Conservation (phyloP, 352 stramenopile species). For the Phytopythium chamaehyphon region DNA sequence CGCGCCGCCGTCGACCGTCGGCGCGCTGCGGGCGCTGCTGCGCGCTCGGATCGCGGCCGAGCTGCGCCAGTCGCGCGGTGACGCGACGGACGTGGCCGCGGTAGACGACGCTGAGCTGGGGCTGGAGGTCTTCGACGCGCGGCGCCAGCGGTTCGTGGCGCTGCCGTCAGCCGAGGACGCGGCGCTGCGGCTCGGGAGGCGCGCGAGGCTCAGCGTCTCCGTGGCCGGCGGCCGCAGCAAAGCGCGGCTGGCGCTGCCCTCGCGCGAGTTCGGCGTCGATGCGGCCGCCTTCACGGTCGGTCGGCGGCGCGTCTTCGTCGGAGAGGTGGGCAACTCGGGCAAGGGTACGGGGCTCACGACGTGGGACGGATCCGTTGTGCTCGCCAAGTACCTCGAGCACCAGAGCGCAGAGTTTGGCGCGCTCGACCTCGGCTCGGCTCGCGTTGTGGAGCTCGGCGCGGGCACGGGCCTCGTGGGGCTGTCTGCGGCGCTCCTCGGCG, state of each 20-base stretch:
- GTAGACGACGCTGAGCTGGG: constrained; percentile 11
- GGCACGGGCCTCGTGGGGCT: constrained; percentile 87
- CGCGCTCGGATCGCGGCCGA: constrained; percentile 12
- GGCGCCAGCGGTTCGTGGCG: constrained; percentile 24
- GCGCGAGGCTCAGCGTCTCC: constrained; percentile 36
- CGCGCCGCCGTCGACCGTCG: constrained; percentile 13
- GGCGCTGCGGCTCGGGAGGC: constrained; percentile 18
- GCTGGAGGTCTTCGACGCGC: constrained; percentile 38
- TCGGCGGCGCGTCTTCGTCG: constrained; percentile 39
- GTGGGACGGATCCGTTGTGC: constrained; percentile 88
- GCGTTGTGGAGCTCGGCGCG: constrained; percentile 79
- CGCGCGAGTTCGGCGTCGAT: constrained; percentile 54
- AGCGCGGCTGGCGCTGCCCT: constrained; percentile 42
- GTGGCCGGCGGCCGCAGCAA: constrained; percentile 12
- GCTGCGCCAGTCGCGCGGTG: constrained; percentile 2
- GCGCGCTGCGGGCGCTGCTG: constrained; percentile 19
- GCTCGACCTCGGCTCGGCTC: constrained; percentile 21
- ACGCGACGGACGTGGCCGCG: neutral
- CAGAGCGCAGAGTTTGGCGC: constrained; percentile 9
- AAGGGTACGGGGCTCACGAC: constrained; percentile 87
- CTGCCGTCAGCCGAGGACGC: constrained; percentile 18
- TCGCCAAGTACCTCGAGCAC: constrained; percentile 90
- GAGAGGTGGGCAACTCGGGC: constrained; percentile 75
- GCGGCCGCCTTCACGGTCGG: constrained; percentile 50
- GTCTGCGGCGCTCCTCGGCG: constrained; percentile 72